Conservation (phyloP, 805 yeast species). For the Brettanomyces sp. region DNA sequence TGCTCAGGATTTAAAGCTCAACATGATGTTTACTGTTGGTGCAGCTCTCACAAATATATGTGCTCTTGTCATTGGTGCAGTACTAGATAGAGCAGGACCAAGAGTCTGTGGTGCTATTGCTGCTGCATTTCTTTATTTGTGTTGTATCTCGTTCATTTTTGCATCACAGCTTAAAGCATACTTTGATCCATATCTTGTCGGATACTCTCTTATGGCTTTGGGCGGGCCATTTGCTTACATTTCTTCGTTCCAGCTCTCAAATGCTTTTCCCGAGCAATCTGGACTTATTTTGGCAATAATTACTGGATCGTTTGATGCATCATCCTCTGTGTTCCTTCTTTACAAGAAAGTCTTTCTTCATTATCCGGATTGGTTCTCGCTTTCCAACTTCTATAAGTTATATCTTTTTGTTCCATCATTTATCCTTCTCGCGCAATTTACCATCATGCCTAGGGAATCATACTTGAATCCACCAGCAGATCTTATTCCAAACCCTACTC, state of each 20-base stretch:
- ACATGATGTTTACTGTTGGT: conserved; percentile 50
- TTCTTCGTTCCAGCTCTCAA: conserved; percentile 48
- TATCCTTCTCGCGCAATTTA: conserved; percentile 35
- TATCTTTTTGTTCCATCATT: conserved; percentile 42
- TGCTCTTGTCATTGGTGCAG: conserved; percentile 41
- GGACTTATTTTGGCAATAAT: conserved; percentile 44
- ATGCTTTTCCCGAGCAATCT: conserved; percentile 44
- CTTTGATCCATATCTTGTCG: conserved; percentile 44
- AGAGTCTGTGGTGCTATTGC: conserved; percentile 45
- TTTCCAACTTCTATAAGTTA: conserved; percentile 35
- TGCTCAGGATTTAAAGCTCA: conserved; percentile 43
- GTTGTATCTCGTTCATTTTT: conserved; percentile 37
- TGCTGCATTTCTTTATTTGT: conserved; percentile 35
- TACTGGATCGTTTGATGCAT: conserved; percentile 53
- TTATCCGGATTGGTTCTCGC: conserved; percentile 26
- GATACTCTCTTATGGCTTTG: conserved; percentile 43
- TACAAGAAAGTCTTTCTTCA: conserved; percentile 33
- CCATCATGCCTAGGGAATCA: conserved; percentile 41
- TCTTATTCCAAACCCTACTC: conserved; percentile 23
- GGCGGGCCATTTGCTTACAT: conserved; percentile 53
- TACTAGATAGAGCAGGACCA: conserved; percentile 44
- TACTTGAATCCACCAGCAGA: conserved; percentile 34
- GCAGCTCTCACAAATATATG: conserved; percentile 48
- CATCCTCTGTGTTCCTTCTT: conserved; percentile 43
- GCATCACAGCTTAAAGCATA: conserved; percentile 13